Base-by-base conservation (phyloP, 139 green algal genomes). In the Coelastrella sp. region DNA sequence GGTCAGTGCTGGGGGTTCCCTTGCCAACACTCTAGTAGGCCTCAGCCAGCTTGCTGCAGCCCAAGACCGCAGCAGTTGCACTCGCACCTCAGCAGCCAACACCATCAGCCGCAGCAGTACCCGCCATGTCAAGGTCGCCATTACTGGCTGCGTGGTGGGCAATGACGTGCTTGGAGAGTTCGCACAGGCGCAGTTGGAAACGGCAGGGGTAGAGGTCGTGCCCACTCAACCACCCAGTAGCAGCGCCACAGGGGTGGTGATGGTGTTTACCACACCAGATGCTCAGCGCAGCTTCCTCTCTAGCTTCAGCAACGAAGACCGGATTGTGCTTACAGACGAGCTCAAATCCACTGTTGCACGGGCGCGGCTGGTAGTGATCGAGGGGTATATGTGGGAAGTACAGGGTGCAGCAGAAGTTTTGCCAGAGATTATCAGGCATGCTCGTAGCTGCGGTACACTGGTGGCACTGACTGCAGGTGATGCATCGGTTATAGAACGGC, bases 221-320 rank as follows among this genome's bases (percentile, higher is more conserved):
- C 19, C 25, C 40, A 6, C 69, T 9, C 32, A 73, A 40, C 43
- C 84, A 38, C 19, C 59, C 6, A 38, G 38, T 51, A 53, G n/a
- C 67, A 53, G n/a, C 51, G n/a, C 80, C 13, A 96, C 92, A 9
- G 96, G 96, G 81, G 97, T 93, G 0, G 96, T 98, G 19, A 90
- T 97, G 30, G 96, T 99, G 32, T 87, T 99, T 23, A 98, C 94
- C 23, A 98, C 94, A 0, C 90, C 92, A 2, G 96, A 99, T 83
- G 96, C 96, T 9, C 94, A 98, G 88, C 90, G 96, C 38, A 96
- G 93, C 45, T 98, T 99, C 89, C 89, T 98, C 25, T 94, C 92
- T 3, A 98, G 96, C 88, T 92, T 93, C 53, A 84, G 87, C 51
- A 86, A 45, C 30, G 81, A 82, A 21, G 87, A 84, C 62, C 51